phyloP scores from a whole-genome alignment of 2,329 filamentous ascomycete species.

The Canariomyces notabilis region DNA sequence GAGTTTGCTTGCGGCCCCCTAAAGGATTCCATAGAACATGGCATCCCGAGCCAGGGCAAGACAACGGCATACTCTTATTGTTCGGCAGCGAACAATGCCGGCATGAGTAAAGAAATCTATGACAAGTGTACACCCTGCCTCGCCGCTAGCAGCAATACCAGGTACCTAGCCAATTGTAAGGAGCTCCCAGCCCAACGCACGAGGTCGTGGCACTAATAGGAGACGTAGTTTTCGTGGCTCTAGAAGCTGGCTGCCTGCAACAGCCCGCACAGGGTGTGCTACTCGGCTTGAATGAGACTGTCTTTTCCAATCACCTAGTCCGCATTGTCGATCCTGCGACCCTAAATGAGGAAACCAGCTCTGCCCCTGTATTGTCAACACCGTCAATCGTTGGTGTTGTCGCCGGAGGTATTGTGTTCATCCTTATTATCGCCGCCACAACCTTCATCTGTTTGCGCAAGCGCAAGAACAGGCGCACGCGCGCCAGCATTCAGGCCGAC shows the following conservation, averaged over 20 bases:
- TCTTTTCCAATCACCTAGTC: slow-evolving; percentile 28
- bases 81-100: slow-evolving; percentile 35
- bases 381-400: slow-evolving; percentile 42
- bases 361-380: slow-evolving; percentile 29
- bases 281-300: slow-evolving; percentile 28
- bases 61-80: slow-evolving; percentile 46
- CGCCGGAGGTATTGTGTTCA: slow-evolving; percentile 34
- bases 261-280: slow-evolving; percentile 32
- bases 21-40: slow-evolving; percentile 36
- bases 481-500: slow-evolving; percentile 26
- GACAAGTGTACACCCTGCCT: slow-evolving; percentile 44
- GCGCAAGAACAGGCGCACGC: slow-evolving; percentile 35
- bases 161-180: slow-evolving; percentile 47
- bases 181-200: not conserved
- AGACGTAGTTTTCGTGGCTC: slow-evolving; percentile 42
- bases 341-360: slow-evolving; percentile 12
- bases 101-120: slow-evolving; percentile 32
- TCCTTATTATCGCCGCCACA: slow-evolving; percentile 36
- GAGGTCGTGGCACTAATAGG: not conserved
- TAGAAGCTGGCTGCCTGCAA: slow-evolving; percentile 48
- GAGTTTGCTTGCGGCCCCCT: slow-evolving; percentile 47
- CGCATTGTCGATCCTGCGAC: slow-evolving; percentile 33
- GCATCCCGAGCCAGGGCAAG: slow-evolving; percentile 32
- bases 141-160: slow-evolving; percentile 35
- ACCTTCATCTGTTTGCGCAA: slow-evolving; percentile 43